phyloP scores from a whole-genome alignment of 495 filamentous ascomycete species.

The Aspergillus ostianus region DNA sequence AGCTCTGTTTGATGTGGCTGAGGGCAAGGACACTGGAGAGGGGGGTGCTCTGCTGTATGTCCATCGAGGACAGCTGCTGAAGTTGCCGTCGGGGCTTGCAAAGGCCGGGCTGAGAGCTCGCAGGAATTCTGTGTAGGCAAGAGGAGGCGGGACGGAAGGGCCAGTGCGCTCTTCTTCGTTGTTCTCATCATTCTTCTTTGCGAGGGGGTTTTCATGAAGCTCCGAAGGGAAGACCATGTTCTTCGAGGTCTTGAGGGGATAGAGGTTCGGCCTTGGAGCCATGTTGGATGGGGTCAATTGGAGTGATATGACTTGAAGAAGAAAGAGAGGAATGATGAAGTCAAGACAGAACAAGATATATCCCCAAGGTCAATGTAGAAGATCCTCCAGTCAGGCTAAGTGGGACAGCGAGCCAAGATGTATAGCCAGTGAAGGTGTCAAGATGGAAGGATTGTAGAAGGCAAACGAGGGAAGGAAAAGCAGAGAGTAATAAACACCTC shows the following conservation, averaged over 20 bases:
- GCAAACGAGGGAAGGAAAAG: background rate
- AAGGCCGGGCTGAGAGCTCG: slow-evolving; percentile 9
- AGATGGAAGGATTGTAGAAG: background rate
- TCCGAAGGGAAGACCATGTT: slow-evolving; percentile 8
- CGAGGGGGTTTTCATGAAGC: background rate
- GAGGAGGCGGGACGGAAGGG: slow-evolving; percentile 8
- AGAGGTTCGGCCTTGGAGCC: slow-evolving; percentile 9
- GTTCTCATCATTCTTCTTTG: background rate
- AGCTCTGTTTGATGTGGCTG: slow-evolving; percentile 1
- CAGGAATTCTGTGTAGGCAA: slow-evolving; percentile 11
- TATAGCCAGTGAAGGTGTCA: too few species aligned
- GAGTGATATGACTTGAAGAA: background rate
- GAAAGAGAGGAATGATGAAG: background rate
- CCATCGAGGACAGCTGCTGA: slow-evolving; percentile 4
- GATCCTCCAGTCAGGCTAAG: too few species aligned
- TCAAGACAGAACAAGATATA: background rate
- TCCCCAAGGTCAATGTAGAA: too few species aligned
- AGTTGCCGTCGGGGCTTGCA: slow-evolving; percentile 1
- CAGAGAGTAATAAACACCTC: background rate
- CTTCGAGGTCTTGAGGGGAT: slow-evolving; percentile 8
- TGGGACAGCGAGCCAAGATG: slow-evolving; percentile 1
- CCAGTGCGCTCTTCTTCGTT: slow-evolving; percentile 3
- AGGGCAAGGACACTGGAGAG: slow-evolving; percentile 6
- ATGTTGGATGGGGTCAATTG: background rate
- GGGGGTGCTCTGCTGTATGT: background rate